phyloP scores from a whole-genome alignment of 805 yeast species.

The Candida glaebosa region DNA sequence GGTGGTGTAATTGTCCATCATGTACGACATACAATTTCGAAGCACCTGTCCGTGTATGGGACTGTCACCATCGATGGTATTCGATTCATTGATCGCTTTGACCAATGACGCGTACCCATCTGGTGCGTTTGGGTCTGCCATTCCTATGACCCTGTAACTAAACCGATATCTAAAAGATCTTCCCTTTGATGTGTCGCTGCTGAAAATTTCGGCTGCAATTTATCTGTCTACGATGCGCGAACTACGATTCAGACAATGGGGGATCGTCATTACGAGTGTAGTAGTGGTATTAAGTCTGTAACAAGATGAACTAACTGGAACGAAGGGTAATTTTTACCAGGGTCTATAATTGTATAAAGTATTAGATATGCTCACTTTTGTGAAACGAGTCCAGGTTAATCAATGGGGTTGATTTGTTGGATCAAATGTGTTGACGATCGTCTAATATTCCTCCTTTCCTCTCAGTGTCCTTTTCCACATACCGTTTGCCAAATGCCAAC shows the following conservation, averaged over 20 bases:
- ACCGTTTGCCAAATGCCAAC: slow-evolving; percentile 57
- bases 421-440: background rate
- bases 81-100: slow-evolving; percentile 20
- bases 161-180: too few species aligned
- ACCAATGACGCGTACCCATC: slow-evolving; percentile 22
- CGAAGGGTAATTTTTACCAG: too few species aligned
- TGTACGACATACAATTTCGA: slow-evolving; percentile 20
- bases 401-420: background rate
- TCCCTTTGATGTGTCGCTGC: too few species aligned
- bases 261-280: too few species aligned
- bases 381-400: background rate
- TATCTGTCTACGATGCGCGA: too few species aligned
- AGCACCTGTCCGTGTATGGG: slow-evolving; percentile 25
- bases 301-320: too few species aligned
- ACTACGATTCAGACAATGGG: too few species aligned
- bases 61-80: slow-evolving; percentile 24
- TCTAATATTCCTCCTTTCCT: slow-evolving; percentile 28
- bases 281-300: too few species aligned
- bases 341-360: too few species aligned
- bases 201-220: too few species aligned
- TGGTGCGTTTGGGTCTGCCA: slow-evolving; percentile 10
- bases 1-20: slow-evolving; percentile 14
- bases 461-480: slow-evolving; percentile 47
- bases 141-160: background rate
- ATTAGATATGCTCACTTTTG: too few species aligned